Evolutionary conservation across 1,139 yeast genomes (phyloP).

Genomic region (Kodamaea sp.): DNA sequence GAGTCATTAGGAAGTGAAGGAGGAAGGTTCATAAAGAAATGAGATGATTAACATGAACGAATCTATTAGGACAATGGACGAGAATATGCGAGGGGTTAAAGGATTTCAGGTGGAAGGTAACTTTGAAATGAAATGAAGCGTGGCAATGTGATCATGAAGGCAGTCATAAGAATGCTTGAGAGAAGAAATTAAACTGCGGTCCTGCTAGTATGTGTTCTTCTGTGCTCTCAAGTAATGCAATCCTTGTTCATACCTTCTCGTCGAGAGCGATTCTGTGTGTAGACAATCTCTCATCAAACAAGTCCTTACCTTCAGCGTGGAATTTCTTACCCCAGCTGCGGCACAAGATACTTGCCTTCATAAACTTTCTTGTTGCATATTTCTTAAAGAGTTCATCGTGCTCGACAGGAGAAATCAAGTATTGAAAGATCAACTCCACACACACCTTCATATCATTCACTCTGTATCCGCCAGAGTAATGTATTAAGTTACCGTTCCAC

Average conservation of each 20-base stretch:
- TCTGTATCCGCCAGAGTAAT: slow-evolving; percentile 90
- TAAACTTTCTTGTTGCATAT: slow-evolving; percentile 85
- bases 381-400: slow-evolving; percentile 95
- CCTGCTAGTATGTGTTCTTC: no score
- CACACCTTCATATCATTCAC: slow-evolving; percentile 71
- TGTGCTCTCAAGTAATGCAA: no score
- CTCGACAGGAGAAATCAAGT: slow-evolving; percentile 77
- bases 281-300: slow-evolving; percentile 19
- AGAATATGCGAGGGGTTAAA: no score
- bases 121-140: no score
- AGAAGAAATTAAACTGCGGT: no score
- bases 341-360: slow-evolving; percentile 87
- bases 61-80: slow-evolving; percentile 7
- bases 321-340: slow-evolving; percentile 87
- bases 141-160: no score
- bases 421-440: slow-evolving; percentile 73
- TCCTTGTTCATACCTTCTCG: neutral
- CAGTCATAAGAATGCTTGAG: no score
- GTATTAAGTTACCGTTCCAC: slow-evolving; percentile 85
- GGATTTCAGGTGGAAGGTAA: no score
- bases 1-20: slow-evolving; percentile 11
- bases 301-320: slow-evolving; percentile 26
- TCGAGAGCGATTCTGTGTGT: slow-evolving; percentile 17
- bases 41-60: slow-evolving; percentile 3
- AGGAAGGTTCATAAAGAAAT: slow-evolving; percentile 7